Conservation (phyloP, 2,329 filamentous ascomycete genomes). For the Phaeosphaeria sp. region DNA sequence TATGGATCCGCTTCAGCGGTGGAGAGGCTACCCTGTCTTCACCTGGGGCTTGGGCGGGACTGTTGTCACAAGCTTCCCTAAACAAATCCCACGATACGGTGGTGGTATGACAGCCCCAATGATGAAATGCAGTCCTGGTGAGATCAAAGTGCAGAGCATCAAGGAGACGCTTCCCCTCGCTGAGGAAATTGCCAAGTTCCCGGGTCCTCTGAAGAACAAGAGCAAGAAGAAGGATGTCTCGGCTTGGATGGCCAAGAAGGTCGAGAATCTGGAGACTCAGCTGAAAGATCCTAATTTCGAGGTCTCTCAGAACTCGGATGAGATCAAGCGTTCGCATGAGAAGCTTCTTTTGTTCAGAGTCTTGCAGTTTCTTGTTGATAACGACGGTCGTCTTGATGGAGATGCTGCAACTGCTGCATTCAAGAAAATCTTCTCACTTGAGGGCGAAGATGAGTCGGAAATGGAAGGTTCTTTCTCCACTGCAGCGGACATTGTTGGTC, state of each 20-base stretch:
- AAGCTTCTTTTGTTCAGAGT: slow-evolving; percentile 88
- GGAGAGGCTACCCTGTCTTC: slow-evolving; percentile 88
- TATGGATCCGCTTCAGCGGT: slow-evolving; percentile 81
- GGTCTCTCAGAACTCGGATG: slow-evolving; percentile 60
- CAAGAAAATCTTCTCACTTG: slow-evolving; percentile 74
- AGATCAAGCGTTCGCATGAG: slow-evolving; percentile 77
- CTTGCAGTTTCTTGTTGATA: slow-evolving; percentile 79
- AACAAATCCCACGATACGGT: slow-evolving; percentile 84
- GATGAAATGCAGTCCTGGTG: slow-evolving; percentile 82
- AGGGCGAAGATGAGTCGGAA: slow-evolving; percentile 34
- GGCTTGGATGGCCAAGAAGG: slow-evolving; percentile 78
- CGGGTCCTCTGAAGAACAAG: slow-evolving; percentile 87
- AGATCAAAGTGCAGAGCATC: slow-evolving; percentile 77
- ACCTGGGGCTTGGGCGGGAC: slow-evolving; percentile 87
- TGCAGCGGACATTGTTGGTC: slow-evolving; percentile 47
- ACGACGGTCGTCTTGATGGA: slow-evolving; percentile 83
- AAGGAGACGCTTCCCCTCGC: slow-evolving; percentile 75
- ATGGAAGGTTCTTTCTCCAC: slow-evolving; percentile 36
- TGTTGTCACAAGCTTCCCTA: slow-evolving; percentile 85
- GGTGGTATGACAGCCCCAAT: slow-evolving; percentile 75
- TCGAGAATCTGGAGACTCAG: slow-evolving; percentile 72
- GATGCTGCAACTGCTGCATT: slow-evolving; percentile 76
- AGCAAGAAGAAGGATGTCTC: slow-evolving; percentile 94
- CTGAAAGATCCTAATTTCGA: slow-evolving; percentile 55
- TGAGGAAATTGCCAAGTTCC: slow-evolving; percentile 80